phyloP scores from a whole-genome alignment of 495 filamentous ascomycete genomes.

The Hypoxylon cercidicola region DNA sequence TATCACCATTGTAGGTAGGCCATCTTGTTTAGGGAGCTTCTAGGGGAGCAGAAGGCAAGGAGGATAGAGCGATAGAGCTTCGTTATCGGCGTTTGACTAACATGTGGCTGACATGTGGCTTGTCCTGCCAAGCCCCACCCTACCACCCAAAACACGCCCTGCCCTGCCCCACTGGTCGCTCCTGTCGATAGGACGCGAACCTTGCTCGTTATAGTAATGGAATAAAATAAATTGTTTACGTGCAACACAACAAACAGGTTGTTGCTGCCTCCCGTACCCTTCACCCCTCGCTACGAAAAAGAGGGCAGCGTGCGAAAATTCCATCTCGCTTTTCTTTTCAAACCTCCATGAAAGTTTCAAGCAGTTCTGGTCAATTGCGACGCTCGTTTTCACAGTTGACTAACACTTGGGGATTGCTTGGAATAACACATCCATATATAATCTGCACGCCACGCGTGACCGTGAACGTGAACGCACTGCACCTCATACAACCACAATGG shows the following conservation, averaged over 20 bases:
- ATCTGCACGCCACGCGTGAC: conserved; percentile 18
- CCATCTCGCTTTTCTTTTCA: not conserved
- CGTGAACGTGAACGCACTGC: conserved; percentile 11
- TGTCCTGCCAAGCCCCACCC: conserved; percentile 7
- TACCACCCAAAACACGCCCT: conserved; percentile 6
- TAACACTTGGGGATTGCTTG: conserved; percentile 3
- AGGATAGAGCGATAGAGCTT: too few species aligned
- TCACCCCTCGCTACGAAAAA: conserved; percentile 16
- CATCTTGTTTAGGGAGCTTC: too few species aligned
- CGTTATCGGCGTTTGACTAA: too few species aligned
- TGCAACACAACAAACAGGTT: conserved; percentile 27
- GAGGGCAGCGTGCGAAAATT: not conserved
- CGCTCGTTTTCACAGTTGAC: conserved; percentile 14
- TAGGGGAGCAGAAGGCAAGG: too few species aligned
- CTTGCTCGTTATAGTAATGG: conserved; percentile 19
- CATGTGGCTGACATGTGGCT: too few species aligned
- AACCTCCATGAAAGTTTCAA: conserved; percentile 21
- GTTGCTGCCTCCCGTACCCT: conserved; percentile 16
- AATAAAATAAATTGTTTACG: conserved; percentile 36
- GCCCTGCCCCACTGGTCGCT: conserved; percentile 15
- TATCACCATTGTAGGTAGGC: too few species aligned
- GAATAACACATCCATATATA: conserved; percentile 1
- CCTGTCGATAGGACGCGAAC: conserved; percentile 29
- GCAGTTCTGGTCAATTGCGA: conserved; percentile 40
- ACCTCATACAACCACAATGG: conserved; percentile 48